Conservation (phyloP, 2,329 filamentous ascomycete genomes). For the Aureobasidium sp. region DNA sequence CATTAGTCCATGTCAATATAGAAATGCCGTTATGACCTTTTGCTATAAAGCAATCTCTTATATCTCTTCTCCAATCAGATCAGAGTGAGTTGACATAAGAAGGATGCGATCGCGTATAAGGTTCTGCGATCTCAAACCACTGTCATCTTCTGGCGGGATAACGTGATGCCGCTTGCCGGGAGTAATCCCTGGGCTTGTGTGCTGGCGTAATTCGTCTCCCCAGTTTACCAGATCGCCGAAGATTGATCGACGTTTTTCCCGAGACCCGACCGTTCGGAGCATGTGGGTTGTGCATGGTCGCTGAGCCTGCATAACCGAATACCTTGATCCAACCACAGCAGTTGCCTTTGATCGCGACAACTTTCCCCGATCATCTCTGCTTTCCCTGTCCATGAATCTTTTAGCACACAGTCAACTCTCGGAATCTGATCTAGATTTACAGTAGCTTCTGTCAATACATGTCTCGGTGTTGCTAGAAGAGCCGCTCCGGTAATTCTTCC, state of each 20-base stretch:
- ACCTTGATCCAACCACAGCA: background rate
- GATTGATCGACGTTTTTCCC: background rate
- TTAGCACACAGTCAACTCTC: no score
- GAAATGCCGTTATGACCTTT: background rate
- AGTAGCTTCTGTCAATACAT: background rate
- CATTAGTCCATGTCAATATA: background rate
- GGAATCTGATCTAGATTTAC: background rate
- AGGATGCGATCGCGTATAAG: conserved; percentile 3
- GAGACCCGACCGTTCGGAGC: background rate
- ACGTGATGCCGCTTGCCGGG: background rate
- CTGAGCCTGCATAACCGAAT: background rate
- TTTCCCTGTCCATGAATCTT: background rate
- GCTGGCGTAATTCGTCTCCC: background rate
- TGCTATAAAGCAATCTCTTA: background rate
- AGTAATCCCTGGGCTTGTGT: background rate
- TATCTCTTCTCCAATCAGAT: background rate
- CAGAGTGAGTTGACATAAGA: background rate
- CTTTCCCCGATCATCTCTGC: background rate
- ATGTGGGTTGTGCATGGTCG: background rate
- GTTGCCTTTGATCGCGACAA: background rate
- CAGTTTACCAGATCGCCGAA: background rate
- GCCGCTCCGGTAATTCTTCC: background rate
- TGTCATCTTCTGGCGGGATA: background rate
- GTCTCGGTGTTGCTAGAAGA: background rate
- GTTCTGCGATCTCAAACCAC: background rate